Evolutionary conservation across 1,139 yeast species (phyloP).

Genomic region (Meyerozyma smithsonii): DNA sequence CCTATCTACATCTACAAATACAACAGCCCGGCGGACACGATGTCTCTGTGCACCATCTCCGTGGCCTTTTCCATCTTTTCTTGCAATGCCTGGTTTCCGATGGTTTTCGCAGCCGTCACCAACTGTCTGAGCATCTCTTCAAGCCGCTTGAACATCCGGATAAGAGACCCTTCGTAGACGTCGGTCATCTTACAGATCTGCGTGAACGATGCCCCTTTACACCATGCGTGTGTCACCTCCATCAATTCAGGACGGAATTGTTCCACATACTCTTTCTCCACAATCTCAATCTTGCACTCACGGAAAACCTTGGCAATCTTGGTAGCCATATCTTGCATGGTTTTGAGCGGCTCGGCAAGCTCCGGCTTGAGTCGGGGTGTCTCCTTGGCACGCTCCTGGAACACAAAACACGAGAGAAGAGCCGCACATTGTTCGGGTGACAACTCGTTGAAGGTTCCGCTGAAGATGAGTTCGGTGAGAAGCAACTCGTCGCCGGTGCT

Average conservation of each 20-base stretch:
- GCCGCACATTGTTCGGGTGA: conserved; percentile 91
- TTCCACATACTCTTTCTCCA: conserved; percentile 89
- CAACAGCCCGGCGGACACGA: conserved; percentile 93
- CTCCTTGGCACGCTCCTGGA: conserved; percentile 93
- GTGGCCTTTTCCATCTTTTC: conserved; percentile 85
- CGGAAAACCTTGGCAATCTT: conserved; percentile 83
- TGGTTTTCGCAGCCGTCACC: conserved; percentile 85
- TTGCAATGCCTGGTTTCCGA: conserved; percentile 82
- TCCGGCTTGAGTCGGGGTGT: conserved; percentile 82
- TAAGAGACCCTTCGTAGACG: conserved; percentile 94
- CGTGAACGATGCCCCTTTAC: conserved; percentile 91
- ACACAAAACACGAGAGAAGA: conserved; percentile 86
- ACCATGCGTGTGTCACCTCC: conserved; percentile 98
- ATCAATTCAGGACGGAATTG: conserved; percentile 86
- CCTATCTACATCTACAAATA: conserved; percentile 44
- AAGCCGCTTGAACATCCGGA: conserved; percentile 87
- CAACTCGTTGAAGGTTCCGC: conserved; percentile 88
- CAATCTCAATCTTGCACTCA: conserved; percentile 84
- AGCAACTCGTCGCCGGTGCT: conserved; percentile 91
- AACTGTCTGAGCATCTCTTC: conserved; percentile 92
- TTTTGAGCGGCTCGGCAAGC: conserved; percentile 81
- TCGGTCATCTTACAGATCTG: conserved; percentile 98
- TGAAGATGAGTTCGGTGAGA: conserved; percentile 86
- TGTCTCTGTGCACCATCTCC: conserved; percentile 87
- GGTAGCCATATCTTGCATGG: conserved; percentile 83